phyloP scores from a whole-genome alignment of 371 early-diverging fungal species.

The Lichtheimia hyalospora region DNA sequence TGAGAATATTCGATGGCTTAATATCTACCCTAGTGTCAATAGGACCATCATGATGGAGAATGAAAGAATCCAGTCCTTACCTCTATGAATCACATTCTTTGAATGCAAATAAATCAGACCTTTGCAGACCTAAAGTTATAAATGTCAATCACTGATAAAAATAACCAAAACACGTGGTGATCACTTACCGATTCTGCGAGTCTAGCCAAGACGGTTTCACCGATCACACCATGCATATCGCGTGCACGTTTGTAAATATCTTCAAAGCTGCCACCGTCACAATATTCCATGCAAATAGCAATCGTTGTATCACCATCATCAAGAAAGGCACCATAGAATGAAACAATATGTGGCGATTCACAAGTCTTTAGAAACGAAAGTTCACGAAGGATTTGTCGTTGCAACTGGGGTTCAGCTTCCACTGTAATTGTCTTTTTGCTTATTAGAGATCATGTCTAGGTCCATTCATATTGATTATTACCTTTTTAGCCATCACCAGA shows the following conservation, averaged over 20 bases:
- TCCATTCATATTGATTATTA: too few relatives aligned
- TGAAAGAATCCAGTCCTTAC: constrained; percentile 29
- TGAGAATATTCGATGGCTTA: constrained; percentile 90
- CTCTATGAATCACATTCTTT: constrained; percentile 85
- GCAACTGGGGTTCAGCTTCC: constrained; percentile 68
- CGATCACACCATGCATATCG: constrained; percentile 62
- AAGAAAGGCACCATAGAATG: constrained; percentile 91
- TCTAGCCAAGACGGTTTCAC: constrained; percentile 79
- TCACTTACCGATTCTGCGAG: constrained; percentile 68
- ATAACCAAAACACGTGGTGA: not conserved
- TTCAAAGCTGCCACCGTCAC: constrained; percentile 83
- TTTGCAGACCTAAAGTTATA: constrained; percentile 55
- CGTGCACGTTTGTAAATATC: constrained; percentile 73
- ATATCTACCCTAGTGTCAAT: too few relatives aligned
- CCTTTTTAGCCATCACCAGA: constrained; percentile 92
- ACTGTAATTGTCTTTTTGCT: constrained; percentile 57
- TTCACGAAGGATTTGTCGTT: constrained; percentile 87
- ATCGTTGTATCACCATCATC: constrained; percentile 84
- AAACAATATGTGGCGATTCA: constrained; percentile 88
- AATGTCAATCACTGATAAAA: not conserved
- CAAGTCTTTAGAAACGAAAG: constrained; percentile 85
- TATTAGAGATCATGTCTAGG: not conserved
- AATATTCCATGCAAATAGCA: constrained; percentile 94
- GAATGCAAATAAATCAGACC: constrained; percentile 78
- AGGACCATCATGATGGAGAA: too few relatives aligned